These are phyloP conservation scores for Kwoniella newhampshirensis DNA, from an alignment of 768 basidiomycete genomes.

Conservation along the genomic window DNA sequence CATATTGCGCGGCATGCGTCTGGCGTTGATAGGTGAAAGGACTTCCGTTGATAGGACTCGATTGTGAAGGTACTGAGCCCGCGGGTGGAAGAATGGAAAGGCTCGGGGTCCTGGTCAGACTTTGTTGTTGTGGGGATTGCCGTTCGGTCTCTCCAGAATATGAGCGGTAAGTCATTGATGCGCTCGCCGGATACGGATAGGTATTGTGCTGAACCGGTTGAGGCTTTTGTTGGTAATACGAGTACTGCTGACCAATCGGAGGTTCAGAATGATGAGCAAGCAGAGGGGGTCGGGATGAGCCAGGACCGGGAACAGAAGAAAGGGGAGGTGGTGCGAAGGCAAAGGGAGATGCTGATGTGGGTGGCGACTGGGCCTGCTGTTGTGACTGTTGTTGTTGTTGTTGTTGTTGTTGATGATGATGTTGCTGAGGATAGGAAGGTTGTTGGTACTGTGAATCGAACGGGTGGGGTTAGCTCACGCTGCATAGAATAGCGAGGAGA, in stretches of 20 bases:
- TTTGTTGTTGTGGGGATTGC: constrained; percentile 10
- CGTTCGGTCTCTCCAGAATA: constrained; percentile 33
- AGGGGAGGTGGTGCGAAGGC: constrained; percentile 48
- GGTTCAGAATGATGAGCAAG: constrained; percentile 32
- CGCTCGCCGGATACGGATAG: constrained; percentile 28
- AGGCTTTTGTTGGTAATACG: constrained; percentile 16
- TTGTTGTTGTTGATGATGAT: constrained; percentile 9
- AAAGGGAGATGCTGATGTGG: constrained; percentile 41
- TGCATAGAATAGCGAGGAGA: too few relatives aligned
- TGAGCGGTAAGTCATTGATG: constrained; percentile 37
- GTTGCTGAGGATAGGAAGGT: constrained; percentile 6
- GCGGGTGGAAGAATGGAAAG: constrained; percentile 13
- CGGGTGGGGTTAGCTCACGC: too few relatives aligned
- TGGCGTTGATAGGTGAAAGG: constrained; percentile 25
- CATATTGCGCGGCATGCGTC: constrained; percentile 6
- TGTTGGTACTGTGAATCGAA: constrained; percentile 4
- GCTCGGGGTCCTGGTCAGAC: constrained; percentile 27
- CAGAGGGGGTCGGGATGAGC: constrained; percentile 25
- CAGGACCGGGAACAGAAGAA: constrained; percentile 19
- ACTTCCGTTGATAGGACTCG: constrained; percentile 9
- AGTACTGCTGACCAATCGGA: constrained; percentile 18
- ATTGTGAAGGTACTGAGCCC: constrained; percentile 15
- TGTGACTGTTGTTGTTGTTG: constrained; percentile 8
- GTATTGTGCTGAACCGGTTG: constrained; percentile 12
- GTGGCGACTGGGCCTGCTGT: constrained; percentile 24